These are phyloP conservation scores for Claviceps humidiphila DNA, from an alignment of 2,329 filamentous ascomycete species.

Conservation along the genomic window DNA sequence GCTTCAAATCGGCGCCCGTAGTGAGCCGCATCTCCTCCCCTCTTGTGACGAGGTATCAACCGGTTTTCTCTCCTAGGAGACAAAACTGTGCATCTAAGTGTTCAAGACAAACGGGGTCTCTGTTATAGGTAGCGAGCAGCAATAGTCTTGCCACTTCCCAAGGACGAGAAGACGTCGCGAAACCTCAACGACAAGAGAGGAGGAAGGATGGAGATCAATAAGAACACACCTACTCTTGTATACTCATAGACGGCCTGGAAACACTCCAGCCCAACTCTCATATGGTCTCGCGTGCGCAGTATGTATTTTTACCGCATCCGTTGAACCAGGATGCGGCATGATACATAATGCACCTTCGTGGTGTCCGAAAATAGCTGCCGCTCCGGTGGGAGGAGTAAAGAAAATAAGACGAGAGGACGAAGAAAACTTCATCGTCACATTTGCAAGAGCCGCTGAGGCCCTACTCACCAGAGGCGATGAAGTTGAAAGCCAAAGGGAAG, in stretches of 20 bases:
- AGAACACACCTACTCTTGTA: conserved; percentile 25
- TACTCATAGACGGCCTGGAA: conserved; percentile 10
- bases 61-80: background rate
- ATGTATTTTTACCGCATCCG: background rate
- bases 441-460: conserved; percentile 1
- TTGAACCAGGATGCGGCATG: background rate
- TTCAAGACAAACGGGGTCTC: background rate
- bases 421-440: background rate
- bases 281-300: background rate
- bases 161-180: background rate
- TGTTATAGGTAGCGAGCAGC: background rate
- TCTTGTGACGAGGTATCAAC: conserved; percentile 4
- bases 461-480: conserved; percentile 84
- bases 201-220: conserved; percentile 23
- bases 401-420: background rate
- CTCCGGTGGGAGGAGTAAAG: background rate
- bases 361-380: background rate
- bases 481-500: conserved; percentile 71
- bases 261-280: background rate
- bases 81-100: background rate
- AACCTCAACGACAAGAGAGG: conserved; percentile 9
- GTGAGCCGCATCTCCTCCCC: conserved; percentile 51
- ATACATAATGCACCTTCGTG: background rate
- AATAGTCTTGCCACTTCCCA: background rate
- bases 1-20: conserved; percentile 66